A percentile compares a stretch with the other conserved stretches of the same genome.
Conservation (phyloP, 116 monocot species). For the Zostera marina region DNA sequence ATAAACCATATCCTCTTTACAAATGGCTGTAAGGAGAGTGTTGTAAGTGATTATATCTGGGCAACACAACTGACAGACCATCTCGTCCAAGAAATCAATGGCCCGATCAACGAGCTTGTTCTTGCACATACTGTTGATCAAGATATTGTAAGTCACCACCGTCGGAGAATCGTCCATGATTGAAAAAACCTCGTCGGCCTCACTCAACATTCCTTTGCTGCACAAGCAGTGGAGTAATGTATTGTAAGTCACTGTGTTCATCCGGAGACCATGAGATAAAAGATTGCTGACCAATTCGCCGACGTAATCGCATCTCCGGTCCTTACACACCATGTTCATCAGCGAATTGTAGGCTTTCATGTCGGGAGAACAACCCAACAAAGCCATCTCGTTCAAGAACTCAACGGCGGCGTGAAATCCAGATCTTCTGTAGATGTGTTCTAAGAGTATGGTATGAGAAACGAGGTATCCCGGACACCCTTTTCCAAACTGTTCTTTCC, state of each 20-base stretch:
- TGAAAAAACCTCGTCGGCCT: conserved; percentile 41
- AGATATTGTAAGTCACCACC: conserved; percentile 64
- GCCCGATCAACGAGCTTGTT: conserved; percentile 39
- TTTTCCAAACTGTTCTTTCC: conserved; percentile 17
- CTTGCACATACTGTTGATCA: conserved; percentile 68
- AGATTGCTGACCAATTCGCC: conserved; percentile 25
- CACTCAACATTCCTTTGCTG: conserved; percentile 40
- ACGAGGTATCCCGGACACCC: conserved; percentile 32
- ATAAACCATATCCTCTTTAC: conserved; percentile 39
- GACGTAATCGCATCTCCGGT: conserved; percentile 34
- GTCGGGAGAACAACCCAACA: conserved; percentile 63
- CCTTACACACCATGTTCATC: conserved; percentile 49
- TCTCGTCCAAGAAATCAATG: conserved; percentile 43
- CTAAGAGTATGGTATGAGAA: conserved; percentile 40
- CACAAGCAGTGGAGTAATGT: conserved; percentile 62
- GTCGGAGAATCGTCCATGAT: conserved; percentile 51
- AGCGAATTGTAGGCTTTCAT: conserved; percentile 53
- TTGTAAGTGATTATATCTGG: conserved; percentile 84
- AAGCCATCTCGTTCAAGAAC: conserved; percentile 36
- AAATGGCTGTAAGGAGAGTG: conserved; percentile 49
- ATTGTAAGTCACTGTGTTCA: conserved; percentile 56
- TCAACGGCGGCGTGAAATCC: conserved; percentile 18
- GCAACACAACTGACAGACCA: conserved; percentile 32
- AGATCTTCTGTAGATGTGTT: conserved; percentile 21
- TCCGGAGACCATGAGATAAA: conserved; percentile 35